phyloP scores from a whole-genome alignment of 441 rosid species.

The Populus tomentosa region DNA sequence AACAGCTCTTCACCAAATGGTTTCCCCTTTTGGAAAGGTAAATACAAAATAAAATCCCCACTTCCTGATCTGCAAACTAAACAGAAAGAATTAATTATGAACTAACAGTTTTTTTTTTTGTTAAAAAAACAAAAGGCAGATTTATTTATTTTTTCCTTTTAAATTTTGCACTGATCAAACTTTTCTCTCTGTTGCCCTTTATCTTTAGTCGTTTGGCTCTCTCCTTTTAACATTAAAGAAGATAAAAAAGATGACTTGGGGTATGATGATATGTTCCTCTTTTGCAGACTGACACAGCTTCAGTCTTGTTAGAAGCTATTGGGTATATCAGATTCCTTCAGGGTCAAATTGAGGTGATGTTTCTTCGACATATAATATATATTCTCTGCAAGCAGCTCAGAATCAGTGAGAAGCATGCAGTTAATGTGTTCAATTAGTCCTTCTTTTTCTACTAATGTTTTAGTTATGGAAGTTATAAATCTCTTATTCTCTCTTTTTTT shows the following conservation, averaged over 20 bases:
- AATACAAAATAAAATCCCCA: not conserved
- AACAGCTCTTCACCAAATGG: conserved; percentile 90
- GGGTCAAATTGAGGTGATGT: conserved; percentile 88
- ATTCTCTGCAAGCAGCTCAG: conserved; percentile 20
- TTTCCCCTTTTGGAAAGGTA: conserved; percentile 99
- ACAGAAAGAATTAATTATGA: conserved; percentile 10
- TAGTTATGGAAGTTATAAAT: conserved; percentile 20
- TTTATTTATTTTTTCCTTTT: not conserved
- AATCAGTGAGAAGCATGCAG: conserved; percentile 37
- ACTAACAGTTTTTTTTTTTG: not conserved
- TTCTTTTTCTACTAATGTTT: conserved; percentile 17
- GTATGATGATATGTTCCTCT: conserved; percentile 28
- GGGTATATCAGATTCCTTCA: conserved; percentile 99
- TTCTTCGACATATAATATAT: conserved; percentile 24
- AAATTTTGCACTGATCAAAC: conserved; percentile 6
- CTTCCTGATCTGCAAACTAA: conserved; percentile 1
- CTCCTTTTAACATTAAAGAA: conserved; percentile 31
- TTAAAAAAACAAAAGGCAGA: conserved; percentile 23
- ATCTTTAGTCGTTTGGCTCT: conserved; percentile 20
- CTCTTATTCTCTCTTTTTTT: not conserved
- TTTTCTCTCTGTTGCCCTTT: not conserved
- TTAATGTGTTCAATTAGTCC: conserved; percentile 22
- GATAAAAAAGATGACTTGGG: conserved; percentile 24
- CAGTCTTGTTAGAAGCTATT: conserved; percentile 92
- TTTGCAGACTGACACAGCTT: conserved; percentile 99